phyloP scores from a whole-genome alignment of 106 monocot genomes.

The Gastrodia elata region DNA sequence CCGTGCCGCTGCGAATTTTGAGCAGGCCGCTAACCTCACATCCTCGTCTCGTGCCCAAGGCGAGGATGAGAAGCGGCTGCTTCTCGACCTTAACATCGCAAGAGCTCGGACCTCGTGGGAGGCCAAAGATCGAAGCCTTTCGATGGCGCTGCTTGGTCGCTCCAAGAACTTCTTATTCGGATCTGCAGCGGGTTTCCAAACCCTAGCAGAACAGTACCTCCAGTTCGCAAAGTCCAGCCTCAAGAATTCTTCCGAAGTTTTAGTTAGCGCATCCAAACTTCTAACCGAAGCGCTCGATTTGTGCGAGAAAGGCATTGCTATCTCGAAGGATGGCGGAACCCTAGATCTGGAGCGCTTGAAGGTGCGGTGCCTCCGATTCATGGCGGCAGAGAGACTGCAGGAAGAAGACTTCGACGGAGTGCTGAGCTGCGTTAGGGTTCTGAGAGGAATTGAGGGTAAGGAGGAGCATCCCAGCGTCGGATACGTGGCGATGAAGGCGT shows the following conservation, averaged over 20 bases:
- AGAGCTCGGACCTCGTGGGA: conserved; percentile 72
- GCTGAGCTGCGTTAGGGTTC: conserved; percentile 49
- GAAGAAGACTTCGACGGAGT: conserved; percentile 75
- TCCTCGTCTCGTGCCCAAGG: conserved; percentile 20
- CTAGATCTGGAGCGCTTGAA: conserved; percentile 36
- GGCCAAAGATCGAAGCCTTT: conserved; percentile 41
- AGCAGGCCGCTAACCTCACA: conserved; percentile 54
- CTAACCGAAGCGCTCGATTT: conserved; percentile 69
- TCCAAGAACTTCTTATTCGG: conserved; percentile 47
- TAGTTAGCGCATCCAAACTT: conserved; percentile 36
- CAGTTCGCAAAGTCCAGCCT: conserved; percentile 49
- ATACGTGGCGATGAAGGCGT: conserved; percentile 70
- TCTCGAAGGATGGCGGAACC: conserved; percentile 10
- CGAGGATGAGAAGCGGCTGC: conserved; percentile 46
- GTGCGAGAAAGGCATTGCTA: conserved; percentile 59
- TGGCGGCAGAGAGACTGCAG: conserved; percentile 72
- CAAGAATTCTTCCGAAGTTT: conserved; percentile 4
- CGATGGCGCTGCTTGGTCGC: conserved; percentile 60
- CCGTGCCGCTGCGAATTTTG: conserved; percentile 63
- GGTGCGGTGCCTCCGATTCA: conserved; percentile 56
- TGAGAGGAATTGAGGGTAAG: conserved; percentile 23
- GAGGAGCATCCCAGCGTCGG: conserved; percentile 67
- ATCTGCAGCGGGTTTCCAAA: conserved; percentile 20
- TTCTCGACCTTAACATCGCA: conserved; percentile 65
- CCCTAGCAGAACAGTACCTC: conserved; percentile 68